Conservation (phyloP, 768 basidiomycete species). For the Suillus placidus region DNA sequence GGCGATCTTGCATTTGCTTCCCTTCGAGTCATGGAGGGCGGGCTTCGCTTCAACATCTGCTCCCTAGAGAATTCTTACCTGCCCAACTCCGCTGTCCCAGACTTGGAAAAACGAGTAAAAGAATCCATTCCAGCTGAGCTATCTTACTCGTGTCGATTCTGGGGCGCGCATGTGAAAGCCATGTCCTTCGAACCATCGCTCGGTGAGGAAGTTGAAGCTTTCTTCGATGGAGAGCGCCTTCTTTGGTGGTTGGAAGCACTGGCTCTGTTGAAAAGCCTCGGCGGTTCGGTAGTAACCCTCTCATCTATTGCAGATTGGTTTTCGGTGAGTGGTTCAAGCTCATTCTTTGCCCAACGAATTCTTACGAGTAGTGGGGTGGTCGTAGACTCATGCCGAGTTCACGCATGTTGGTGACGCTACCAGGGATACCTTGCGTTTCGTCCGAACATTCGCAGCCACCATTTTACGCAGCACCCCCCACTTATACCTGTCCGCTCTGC, state of each 20-base stretch:
- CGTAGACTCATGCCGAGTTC: conserved; percentile 1
- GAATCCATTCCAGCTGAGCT: conserved; percentile 26
- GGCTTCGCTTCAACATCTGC: conserved; percentile 17
- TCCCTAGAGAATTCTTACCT: conserved; percentile 29
- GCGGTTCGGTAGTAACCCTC: background rate
- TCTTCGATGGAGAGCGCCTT: conserved; percentile 21
- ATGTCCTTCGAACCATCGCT: conserved; percentile 7
- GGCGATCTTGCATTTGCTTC: conserved; percentile 18
- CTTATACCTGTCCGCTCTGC: conserved; percentile 28
- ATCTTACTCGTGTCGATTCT: conserved; percentile 35
- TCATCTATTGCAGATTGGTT: background rate
- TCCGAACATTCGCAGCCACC: conserved; percentile 13
- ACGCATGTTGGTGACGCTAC: background rate
- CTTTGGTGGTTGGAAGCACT: background rate
- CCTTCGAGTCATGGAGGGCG: conserved; percentile 30
- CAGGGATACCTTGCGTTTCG: conserved; percentile 16
- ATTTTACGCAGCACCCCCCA: conserved; percentile 26
- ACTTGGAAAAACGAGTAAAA: conserved; percentile 16
- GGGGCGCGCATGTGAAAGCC: conserved; percentile 32
- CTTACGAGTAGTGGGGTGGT: background rate
- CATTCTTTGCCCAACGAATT: background rate
- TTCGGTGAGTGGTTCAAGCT: background rate
- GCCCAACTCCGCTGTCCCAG: conserved; percentile 23
- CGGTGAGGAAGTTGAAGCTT: conserved; percentile 16
- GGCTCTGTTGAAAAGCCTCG: conserved; percentile 18